Evolutionary conservation across 805 yeast species (phyloP).

Genomic region (Metschnikowia cerradonensis): DNA sequence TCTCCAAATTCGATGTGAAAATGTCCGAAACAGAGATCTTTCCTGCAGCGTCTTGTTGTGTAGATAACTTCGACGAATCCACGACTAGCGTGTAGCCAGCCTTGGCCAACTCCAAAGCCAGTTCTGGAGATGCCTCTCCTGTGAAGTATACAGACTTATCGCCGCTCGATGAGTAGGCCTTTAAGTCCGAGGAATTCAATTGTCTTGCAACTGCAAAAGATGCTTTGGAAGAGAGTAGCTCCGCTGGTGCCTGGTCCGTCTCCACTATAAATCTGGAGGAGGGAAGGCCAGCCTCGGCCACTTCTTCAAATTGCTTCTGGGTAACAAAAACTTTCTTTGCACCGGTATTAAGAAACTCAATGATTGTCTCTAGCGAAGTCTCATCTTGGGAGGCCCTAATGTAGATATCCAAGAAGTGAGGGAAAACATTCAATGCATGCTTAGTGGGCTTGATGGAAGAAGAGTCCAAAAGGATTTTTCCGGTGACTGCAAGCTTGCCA

Average conservation of each 20-base stretch:
- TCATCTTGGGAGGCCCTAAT: constrained; percentile 25
- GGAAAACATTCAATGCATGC: constrained; percentile 30
- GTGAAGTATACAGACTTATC: constrained; percentile 28
- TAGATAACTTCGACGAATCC: constrained; percentile 24
- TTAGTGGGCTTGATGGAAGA: constrained; percentile 26
- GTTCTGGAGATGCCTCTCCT: constrained; percentile 17
- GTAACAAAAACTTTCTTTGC: constrained; percentile 44
- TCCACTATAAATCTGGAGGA: constrained; percentile 16
- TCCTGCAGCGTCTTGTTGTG: constrained; percentile 19
- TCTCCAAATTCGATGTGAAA: constrained; percentile 50
- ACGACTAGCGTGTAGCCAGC: constrained; percentile 36
- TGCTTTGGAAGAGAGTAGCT: constrained; percentile 18
- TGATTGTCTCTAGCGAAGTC: constrained; percentile 36
- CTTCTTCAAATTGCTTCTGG: constrained; percentile 9
- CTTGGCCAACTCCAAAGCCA: constrained; percentile 26
- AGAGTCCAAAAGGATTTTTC: constrained; percentile 31
- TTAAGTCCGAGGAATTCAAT: constrained; percentile 16
- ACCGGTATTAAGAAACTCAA: constrained; percentile 58
- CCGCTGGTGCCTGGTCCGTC: constrained; percentile 3
- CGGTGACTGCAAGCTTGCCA: constrained; percentile 28
- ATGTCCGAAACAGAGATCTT: constrained; percentile 40
- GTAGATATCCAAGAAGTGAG: constrained; percentile 25
- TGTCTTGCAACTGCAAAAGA: constrained; percentile 20
- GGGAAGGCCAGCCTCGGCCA: constrained; percentile 15
- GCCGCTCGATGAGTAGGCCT: constrained; percentile 21